phyloP scores from a whole-genome alignment of 78 protist genomes.

The Dictyostelium brefeldianum region DNA sequence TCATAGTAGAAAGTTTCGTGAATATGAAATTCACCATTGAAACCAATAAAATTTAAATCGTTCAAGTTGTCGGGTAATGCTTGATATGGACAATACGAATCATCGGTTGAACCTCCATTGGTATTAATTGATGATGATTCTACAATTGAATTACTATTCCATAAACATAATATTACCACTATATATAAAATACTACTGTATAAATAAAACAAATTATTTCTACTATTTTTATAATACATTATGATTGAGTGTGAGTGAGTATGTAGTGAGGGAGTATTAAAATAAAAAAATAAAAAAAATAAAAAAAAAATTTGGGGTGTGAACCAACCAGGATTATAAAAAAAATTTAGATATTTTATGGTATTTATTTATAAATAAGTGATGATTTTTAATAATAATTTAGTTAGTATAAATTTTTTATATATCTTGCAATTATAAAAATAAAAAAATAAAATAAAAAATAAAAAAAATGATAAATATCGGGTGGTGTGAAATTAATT shows the following conservation, averaged over 20 bases:
- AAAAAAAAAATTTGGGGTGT: too few relatives aligned
- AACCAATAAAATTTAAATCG: constrained; percentile 35
- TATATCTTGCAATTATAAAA: too few relatives aligned
- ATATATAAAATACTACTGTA: constrained; percentile 19
- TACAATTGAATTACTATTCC: constrained; percentile 21
- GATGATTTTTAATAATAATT: neutral
- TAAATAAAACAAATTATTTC: constrained; percentile 25
- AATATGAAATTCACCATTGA: constrained; percentile 61
- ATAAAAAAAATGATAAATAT: too few relatives aligned
- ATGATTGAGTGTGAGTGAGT: neutral
- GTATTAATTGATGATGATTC: constrained; percentile 4
- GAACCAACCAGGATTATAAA: too few relatives aligned
- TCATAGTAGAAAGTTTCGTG: constrained; percentile 40
- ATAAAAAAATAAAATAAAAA: too few relatives aligned
- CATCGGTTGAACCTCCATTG: constrained; percentile 12
- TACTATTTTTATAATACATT: neutral
- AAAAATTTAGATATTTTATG: neutral
- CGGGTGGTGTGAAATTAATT: neutral
- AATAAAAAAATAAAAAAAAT: too few relatives aligned
- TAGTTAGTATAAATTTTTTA: too few relatives aligned
- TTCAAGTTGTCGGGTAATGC: constrained; percentile 36
- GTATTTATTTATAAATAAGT: neutral
- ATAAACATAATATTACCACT: constrained; percentile 19
- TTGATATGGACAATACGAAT: constrained; percentile 50
- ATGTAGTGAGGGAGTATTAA: too few relatives aligned